These are phyloP conservation scores for Arctostaphylos glauca DNA, from an alignment of 148 eudicot species.

Conservation along the genomic window DNA sequence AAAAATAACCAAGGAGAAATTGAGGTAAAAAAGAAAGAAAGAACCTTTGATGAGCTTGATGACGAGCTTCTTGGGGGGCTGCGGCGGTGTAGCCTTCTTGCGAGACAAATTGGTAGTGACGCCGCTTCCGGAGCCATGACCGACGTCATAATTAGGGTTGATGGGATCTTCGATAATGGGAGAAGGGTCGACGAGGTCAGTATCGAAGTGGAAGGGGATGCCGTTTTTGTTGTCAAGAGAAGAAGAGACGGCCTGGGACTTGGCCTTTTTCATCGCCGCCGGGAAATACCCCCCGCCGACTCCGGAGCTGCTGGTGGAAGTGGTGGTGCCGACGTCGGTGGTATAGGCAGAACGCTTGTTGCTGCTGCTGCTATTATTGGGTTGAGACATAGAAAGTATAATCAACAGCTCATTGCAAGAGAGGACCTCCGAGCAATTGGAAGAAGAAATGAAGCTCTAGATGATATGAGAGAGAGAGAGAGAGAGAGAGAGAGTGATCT, in stretches of 20 bases:
- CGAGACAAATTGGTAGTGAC: constrained; percentile 68
- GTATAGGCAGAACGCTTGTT: constrained; percentile 7
- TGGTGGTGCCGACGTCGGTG: constrained; percentile 19
- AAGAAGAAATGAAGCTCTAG: not conserved
- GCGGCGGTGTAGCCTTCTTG: constrained; percentile 89
- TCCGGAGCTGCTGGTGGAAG: no score
- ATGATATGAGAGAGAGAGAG: not conserved
- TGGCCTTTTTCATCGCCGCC: constrained; percentile 62
- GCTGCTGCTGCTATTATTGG: not conserved
- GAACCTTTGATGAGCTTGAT: constrained; percentile 86
- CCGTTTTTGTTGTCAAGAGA: constrained; percentile 42
- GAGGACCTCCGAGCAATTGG: not conserved
- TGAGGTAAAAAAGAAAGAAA: not conserved
- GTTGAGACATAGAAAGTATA: constrained; percentile 36
- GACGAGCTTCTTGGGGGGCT: constrained; percentile 82
- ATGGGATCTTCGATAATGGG: constrained; percentile 39
- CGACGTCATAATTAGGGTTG: constrained; percentile 12
- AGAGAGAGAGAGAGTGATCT: not conserved
- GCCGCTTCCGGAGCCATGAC: constrained; percentile 19
- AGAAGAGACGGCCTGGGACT: constrained; percentile 45
- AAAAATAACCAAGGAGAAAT: not conserved
- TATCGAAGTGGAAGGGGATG: constrained; percentile 26
- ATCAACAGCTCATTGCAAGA: constrained; percentile 22
- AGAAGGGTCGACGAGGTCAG: constrained; percentile 13
- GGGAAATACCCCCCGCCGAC: constrained; percentile 18